These are phyloP conservation scores for Malassezia cuniculi DNA, from an alignment of 1,284 basidiomycete genomes.

Conservation along the genomic window DNA sequence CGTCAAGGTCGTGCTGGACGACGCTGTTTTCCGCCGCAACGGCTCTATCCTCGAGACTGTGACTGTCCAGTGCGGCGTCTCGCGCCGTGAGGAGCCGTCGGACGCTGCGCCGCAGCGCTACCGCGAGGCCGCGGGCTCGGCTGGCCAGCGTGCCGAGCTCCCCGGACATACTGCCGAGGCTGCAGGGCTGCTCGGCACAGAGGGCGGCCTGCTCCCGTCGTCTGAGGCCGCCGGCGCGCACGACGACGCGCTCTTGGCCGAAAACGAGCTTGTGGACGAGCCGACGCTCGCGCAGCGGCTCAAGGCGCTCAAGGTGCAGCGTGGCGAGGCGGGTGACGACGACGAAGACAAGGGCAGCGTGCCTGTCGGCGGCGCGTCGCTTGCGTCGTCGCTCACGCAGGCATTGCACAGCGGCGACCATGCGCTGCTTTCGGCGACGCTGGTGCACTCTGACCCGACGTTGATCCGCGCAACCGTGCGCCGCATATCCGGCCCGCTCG, in stretches of 20 bases:
- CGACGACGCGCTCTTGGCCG: conserved; percentile 10
- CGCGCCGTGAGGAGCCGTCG: neutral
- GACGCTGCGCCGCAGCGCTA: conserved; percentile 23
- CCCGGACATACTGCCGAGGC: conserved; percentile 8
- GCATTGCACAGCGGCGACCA: conserved; percentile 90
- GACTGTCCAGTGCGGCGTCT: conserved; percentile 7
- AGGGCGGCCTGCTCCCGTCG: conserved; percentile 9
- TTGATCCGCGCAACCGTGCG: conserved; percentile 79
- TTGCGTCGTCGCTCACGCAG: conserved; percentile 87
- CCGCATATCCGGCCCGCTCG: conserved; percentile 74
- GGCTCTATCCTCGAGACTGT: conserved; percentile 15
- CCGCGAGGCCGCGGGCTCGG: conserved; percentile 17
- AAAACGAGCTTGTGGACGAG: conserved; percentile 18
- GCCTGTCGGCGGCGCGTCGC: conserved; percentile 62
- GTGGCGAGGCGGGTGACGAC: conserved; percentile 16
- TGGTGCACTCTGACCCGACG: conserved; percentile 64
- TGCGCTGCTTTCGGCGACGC: conserved; percentile 71
- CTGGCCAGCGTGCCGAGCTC: conserved; percentile 13
- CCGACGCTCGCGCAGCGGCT: conserved; percentile 30
- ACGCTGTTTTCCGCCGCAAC: conserved; percentile 16
- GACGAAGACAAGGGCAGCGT: conserved; percentile 13
- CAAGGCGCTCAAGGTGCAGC: conserved; percentile 21
- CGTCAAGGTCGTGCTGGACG: conserved; percentile 31
- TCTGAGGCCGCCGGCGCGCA: conserved; percentile 10
- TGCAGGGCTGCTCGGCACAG: conserved; percentile 10